Evolutionary conservation across 306 rosid genomes (phyloP).

Genomic region (Cajanus cajan): DNA sequence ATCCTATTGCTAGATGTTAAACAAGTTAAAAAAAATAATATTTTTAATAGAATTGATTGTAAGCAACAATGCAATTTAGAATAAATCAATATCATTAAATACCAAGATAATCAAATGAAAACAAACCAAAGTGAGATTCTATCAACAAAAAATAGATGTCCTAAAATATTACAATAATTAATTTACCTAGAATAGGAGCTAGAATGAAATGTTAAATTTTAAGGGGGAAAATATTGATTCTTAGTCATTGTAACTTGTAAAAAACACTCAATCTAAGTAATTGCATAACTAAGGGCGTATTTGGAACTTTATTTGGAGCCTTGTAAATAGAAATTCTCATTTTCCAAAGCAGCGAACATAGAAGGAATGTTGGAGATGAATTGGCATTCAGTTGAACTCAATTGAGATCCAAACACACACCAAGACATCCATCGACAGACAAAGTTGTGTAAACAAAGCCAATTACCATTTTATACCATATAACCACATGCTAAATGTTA

Average conservation of each 20-base stretch:
- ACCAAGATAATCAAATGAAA: not conserved
- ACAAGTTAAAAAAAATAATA: not conserved
- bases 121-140: not conserved
- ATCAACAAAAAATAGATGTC: not conserved
- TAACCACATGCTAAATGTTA: no score
- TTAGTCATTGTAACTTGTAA: not conserved
- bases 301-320: no score
- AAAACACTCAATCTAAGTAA: not conserved
- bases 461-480: no score
- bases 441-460: no score
- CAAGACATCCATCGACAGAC: no score
- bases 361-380: no score
- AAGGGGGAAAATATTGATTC: not conserved
- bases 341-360: no score
- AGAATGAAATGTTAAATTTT: not conserved
- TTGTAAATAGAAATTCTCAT: no score
- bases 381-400: no score
- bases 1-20: not conserved
- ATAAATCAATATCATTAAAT: not conserved
- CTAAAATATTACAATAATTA: not conserved
- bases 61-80: not conserved
- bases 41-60: not conserved
- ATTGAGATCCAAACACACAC: no score
- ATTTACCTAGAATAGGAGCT: not conserved
- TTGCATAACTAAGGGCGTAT: not conserved